These are phyloP conservation scores for Trichoderma brevicompactum DNA, from an alignment of 2,329 filamentous ascomycete species.

Conservation along the genomic window DNA sequence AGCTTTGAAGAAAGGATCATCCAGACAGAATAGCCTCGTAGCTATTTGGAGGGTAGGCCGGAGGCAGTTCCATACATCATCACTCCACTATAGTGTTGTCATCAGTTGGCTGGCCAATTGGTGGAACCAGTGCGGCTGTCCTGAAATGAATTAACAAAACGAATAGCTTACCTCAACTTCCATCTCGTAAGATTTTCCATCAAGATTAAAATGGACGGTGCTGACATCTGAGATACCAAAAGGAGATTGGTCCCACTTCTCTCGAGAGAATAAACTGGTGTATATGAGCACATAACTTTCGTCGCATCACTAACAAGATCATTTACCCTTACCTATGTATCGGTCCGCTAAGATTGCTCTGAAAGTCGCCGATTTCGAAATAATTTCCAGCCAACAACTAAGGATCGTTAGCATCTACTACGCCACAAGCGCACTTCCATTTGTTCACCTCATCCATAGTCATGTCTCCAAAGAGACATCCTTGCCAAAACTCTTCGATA, in stretches of 20 bases:
- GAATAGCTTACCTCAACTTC: not conserved
- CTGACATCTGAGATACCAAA: not conserved
- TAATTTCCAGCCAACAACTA: constrained; percentile 36
- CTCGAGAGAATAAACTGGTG: constrained; percentile 2
- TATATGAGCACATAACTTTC: not conserved
- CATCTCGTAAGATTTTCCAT: not conserved
- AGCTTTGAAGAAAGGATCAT: constrained; percentile 33
- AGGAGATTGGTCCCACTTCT: constrained; percentile 14
- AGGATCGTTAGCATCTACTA: not conserved
- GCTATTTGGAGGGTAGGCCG: constrained; percentile 39
- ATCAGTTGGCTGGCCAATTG: no score
- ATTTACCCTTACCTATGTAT: constrained; percentile 34
- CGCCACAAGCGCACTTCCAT: not conserved
- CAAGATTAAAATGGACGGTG: not conserved
- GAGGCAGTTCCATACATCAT: constrained; percentile 39
- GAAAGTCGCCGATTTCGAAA: constrained; percentile 32
- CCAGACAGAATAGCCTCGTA: constrained; percentile 33
- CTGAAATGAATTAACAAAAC: not conserved
- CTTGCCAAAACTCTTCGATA: constrained; percentile 42
- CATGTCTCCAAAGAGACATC: constrained; percentile 36
- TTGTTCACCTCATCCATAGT: constrained; percentile 40
- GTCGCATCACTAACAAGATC: no score
- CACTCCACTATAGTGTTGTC: constrained; percentile 29
- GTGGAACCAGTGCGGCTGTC: not conserved
- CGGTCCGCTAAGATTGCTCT: constrained; percentile 31